Evolutionary conservation across 495 filamentous ascomycete genomes (phyloP).

Genomic region (Pyronema domesticum): DNA sequence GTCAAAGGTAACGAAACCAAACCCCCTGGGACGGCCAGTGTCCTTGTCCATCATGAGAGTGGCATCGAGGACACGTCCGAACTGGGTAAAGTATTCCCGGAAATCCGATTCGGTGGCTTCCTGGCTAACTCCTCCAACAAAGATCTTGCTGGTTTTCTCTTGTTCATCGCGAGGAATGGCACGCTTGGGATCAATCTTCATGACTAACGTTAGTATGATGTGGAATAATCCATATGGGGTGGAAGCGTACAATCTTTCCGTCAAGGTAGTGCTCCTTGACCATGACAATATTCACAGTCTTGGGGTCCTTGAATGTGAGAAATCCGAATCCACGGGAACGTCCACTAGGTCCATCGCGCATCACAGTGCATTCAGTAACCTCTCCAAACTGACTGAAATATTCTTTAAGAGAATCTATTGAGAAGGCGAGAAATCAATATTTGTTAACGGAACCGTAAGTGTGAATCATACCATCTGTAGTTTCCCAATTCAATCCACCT

Average conservation of each 20-base stretch:
- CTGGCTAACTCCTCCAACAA: constrained; percentile 93
- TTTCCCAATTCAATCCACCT: constrained; percentile 97
- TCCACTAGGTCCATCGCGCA: constrained; percentile 87
- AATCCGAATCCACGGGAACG: constrained; percentile 93
- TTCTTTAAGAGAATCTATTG: constrained; percentile 81
- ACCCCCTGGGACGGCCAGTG: constrained; percentile 83
- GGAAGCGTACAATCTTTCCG: constrained; percentile 75
- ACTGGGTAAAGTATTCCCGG: constrained; percentile 88
- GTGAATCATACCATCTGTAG: constrained; percentile 70
- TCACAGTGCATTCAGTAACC: constrained; percentile 92
- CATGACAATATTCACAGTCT: constrained; percentile 97
- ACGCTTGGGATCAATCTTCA: constrained; percentile 88
- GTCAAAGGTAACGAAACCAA: constrained; percentile 98
- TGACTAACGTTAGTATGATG: constrained; percentile 4
- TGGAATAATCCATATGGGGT: background rate
- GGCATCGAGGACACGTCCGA: constrained; percentile 87
- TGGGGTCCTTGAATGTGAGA: constrained; percentile 90
- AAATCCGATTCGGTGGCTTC: constrained; percentile 92
- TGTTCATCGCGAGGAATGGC: constrained; percentile 96
- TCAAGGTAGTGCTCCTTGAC: constrained; percentile 97
- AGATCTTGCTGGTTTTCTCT: constrained; percentile 94
- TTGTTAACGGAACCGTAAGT: constrained; percentile 1
- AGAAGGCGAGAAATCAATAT: constrained; percentile 2
- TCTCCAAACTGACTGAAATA: constrained; percentile 98
- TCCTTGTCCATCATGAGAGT: constrained; percentile 99